These are phyloP conservation scores for Lachnellula cervina DNA, from an alignment of 2,329 filamentous ascomycete genomes.

Conservation along the genomic window DNA sequence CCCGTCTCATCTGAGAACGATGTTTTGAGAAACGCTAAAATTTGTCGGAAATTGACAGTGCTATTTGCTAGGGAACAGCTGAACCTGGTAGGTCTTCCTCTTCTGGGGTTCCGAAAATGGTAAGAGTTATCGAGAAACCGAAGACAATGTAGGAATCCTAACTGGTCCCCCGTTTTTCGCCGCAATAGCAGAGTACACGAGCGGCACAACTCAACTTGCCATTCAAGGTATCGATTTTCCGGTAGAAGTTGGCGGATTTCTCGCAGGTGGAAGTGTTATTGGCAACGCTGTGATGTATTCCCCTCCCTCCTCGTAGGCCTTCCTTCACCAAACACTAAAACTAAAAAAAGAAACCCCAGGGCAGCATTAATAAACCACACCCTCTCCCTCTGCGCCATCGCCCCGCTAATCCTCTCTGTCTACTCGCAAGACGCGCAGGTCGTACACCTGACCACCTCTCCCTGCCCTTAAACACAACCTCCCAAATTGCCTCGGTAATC, in stretches of 20 bases:
- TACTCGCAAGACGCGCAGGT: slow-evolving; percentile 29
- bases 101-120: neutral
- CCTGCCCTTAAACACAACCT: slow-evolving; percentile 11
- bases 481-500: slow-evolving; percentile 20
- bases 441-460: slow-evolving; percentile 20
- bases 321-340: neutral
- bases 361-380: slow-evolving; percentile 19
- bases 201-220: slow-evolving; percentile 41
- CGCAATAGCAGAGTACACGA: slow-evolving; percentile 27
- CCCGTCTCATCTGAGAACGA: slow-evolving; percentile 17
- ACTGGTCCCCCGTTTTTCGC: slow-evolving; percentile 26
- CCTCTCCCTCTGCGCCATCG: slow-evolving; percentile 18
- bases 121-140: neutral
- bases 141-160: slow-evolving; percentile 27
- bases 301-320: neutral
- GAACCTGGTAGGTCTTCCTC: slow-evolving; percentile 21
- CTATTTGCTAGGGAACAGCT: slow-evolving; percentile 24
- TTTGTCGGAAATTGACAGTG: slow-evolving; percentile 25
- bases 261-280: slow-evolving; percentile 40
- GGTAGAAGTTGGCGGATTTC: slow-evolving; percentile 41
- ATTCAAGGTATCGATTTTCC: slow-evolving; percentile 52
- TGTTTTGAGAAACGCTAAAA: slow-evolving; percentile 15
- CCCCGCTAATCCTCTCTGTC: slow-evolving; percentile 22
- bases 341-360: slow-evolving; percentile 11
- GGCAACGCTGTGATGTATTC: slow-evolving; percentile 40